Evolutionary conservation across 2,329 filamentous ascomycete genomes (phyloP), one percentile per base, ranked within the genome.

Genomic region (Penicillium hesseltinei): DNA sequence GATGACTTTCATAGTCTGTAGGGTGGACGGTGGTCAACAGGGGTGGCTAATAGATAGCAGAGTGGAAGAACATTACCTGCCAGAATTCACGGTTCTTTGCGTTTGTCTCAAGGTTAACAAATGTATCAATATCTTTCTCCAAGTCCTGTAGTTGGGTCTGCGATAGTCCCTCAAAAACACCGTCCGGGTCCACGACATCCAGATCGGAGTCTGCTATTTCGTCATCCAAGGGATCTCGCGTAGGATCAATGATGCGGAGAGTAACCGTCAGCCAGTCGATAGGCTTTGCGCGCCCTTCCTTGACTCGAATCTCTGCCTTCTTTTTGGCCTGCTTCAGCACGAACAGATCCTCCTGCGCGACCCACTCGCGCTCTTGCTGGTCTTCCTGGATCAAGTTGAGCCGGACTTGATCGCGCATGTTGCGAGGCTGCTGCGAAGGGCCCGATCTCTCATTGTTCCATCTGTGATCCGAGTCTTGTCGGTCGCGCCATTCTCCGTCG

Each of bases 311-410:
- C 63, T 92, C 90, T 42, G 94, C 93, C 80, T 97, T 97, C 80
- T 95, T 97, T 82, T 97, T 99, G 46, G 93, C 89, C 77, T 99
- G 94, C 75, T 92, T 92, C 69, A 99, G 80, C 56, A 97, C 94
- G 70, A 99, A 99, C 63, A 89, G 88, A 78, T 99, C 94, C 75
- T 99, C 94, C 67, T 96, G 90, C 51, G 93, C 90, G 21, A 97
- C 90, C 82, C 94, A 99, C 70, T 88, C 84, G 27, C 87, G 82
- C 63, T 87, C 89, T 70, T 91, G 88, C 70, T 92, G 88, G 67
- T 92, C 89, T 71, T 91, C 85, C 57, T 88, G 88, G 60, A 90
- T 76, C 67, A 80, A 76, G 56, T 81, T 81, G 50, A 79, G 68
- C 5, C 75, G 75, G 49, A 77, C 71, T 62, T 80, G 78, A 35